Evolutionary conservation across 805 yeast genomes (phyloP), one percentile per base, ranked within the genome.

Genomic region (Wickerhamiella alocasiicola): DNA sequence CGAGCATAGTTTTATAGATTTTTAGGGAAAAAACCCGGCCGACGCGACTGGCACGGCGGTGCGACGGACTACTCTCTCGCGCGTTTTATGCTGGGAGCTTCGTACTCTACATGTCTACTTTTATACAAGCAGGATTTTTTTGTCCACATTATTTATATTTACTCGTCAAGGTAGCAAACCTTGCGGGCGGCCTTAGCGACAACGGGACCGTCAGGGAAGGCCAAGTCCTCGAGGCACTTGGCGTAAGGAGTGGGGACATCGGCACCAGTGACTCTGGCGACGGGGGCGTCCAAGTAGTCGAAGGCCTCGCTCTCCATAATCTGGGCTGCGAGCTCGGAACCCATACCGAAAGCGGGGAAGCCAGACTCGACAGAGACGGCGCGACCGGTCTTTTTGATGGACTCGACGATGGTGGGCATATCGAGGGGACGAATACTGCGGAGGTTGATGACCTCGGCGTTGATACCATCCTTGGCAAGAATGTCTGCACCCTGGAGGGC

Each of bases 221-320:
- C 95, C 61, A 91, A 82, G 68, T 81, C 93, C 76, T 91, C 99
- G 61, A 91, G 74, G 68, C 80, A 87, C 65, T 77, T 75, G 55
- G 95, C 95, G 62, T 91, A 91, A 50, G 99, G 99, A 53, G 98
- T 91, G 65, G 99, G 99, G 24, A 87, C 96, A 70, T 91, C 99
- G 61, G 97, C 94, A 64, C 98, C 98, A 45, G 98, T 91, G 56
- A 87, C 88, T 73, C 99, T 84, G 70, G 80, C 94, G 52, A 91
- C 83, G 55, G 99, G 99, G 46, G 97, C 94, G 66, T 91, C 99
- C 60, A 91, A 75, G 75, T 85, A 83, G 67, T 91, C 98, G 53
- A 91, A 91, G 41, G 94, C 97, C 66, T 87, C 96, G 44, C 93
- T 76, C 70, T 91, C 99, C 95, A 91, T 85, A 60, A 91, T 71